Base-by-base conservation (phyloP, 352 stramenopile species). In the Phytophthora sp. region DNA sequence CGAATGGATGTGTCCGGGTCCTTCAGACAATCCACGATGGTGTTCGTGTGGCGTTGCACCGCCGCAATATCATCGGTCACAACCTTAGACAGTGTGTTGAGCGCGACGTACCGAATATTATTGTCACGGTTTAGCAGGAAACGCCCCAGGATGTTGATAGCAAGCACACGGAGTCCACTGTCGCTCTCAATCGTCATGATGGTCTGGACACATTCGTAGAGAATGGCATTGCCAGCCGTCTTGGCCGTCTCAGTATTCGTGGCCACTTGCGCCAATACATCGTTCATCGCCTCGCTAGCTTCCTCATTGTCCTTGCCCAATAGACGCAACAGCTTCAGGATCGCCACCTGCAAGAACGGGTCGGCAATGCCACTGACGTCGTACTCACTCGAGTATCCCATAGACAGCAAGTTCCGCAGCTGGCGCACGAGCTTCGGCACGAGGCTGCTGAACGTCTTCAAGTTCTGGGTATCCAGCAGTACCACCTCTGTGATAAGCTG, bases 161-260 rank as follows among this genome's bases (percentile, higher is more conserved):
- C 97, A 30, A 99, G 80, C 21, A 99, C 93, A 33, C 97, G 88
- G 4, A 99, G 88, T 11, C 96, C 95, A 58, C 94, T 97, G 75
- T 99, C 97, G 72, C 90, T 98, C 74, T 99, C 95, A 47, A 99
- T 98, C 15, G 86, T 86, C 96, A 99, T 99, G 73, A 99, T 99
- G 4, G 97, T 99, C 61, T 98, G 93, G 23, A 99, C 98, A 68
- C 97, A 99, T 80, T 99, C 97, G 79, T 99, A 99, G 59, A 99
- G 79, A 44, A 99, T 98, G 18, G 95, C 97, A 78, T 99, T 99
- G 30, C 98, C 98, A n/a, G 98, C 95, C 73, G 98, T 99, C 75
- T 99, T 99, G 36, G 95, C 95, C 8, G 97, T 99, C 74, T 99
- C 97, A 11, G 98, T 99, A 82, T 99, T 99, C n/a, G 97, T 99